Percentiles rank a stretch among this genome's conserved stretches.
Conservation (phyloP, 768 basidiomycete genomes). For the Mycena kentingensis region DNA sequence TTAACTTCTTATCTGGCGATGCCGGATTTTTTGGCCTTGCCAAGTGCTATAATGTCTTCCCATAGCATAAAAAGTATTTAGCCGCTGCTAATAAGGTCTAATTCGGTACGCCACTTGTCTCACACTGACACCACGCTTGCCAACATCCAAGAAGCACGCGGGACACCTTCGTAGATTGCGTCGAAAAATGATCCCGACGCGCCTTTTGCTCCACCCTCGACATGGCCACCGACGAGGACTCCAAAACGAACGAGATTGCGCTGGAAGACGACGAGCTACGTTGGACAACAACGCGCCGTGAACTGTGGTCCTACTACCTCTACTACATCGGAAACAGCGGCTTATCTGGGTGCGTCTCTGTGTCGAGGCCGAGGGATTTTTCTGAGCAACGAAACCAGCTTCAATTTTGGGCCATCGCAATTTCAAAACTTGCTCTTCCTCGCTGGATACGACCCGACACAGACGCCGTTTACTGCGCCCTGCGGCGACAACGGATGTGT, state of each 20-base stretch:
- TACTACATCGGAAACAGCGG: conserved; percentile 72
- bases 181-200: conserved; percentile 1
- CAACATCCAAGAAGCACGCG: too few species aligned
- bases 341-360: conserved; percentile 51
- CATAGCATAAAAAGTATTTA: too few species aligned
- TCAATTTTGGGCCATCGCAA: conserved; percentile 74
- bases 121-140: too few species aligned
- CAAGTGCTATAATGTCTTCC: too few species aligned
- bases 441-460: conserved; percentile 71
- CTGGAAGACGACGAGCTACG: neutral
- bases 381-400: conserved; percentile 23
- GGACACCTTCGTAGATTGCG: too few species aligned
- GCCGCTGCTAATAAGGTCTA: too few species aligned
- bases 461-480: conserved; percentile 52
- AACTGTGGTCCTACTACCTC: conserved; percentile 63
- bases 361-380: conserved; percentile 35
- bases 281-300: conserved; percentile 47
- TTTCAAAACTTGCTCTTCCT: conserved; percentile 74
- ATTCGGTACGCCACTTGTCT: too few species aligned
- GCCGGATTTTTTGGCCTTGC: too few species aligned
- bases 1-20: too few species aligned
- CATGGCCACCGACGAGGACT: conserved; percentile 17
- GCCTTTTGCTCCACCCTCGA: neutral
- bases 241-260: conserved; percentile 6
- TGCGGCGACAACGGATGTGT: conserved; percentile 62